phyloP scores from a whole-genome alignment of 129 eudicot genomes.

The Silybum marianum region DNA sequence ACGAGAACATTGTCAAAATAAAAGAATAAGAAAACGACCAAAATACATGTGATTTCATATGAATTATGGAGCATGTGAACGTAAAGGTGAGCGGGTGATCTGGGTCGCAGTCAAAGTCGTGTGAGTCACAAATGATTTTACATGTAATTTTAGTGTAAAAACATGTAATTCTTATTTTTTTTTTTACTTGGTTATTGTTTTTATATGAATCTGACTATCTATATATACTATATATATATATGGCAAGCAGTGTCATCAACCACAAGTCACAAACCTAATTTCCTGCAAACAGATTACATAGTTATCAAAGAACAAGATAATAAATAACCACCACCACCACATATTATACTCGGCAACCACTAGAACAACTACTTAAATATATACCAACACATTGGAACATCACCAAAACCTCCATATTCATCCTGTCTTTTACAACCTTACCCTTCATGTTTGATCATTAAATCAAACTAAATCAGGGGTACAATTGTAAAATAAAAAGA shows the following conservation, averaged over 20 bases:
- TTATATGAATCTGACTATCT: too few species aligned
- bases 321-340: background rate
- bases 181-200: too few species aligned
- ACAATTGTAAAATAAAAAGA: background rate
- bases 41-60: too few species aligned
- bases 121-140: too few species aligned
- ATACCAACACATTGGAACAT: background rate
- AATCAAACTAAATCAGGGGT: background rate
- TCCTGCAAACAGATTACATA: background rate
- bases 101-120: too few species aligned
- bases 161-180: too few species aligned
- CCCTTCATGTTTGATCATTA: background rate
- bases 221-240: too few species aligned
- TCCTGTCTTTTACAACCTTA: background rate
- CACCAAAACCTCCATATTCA: conserved; percentile 2
- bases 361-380: background rate
- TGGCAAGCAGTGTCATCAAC: background rate
- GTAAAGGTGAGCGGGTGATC: too few species aligned
- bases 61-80: too few species aligned
- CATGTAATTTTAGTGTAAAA: too few species aligned
- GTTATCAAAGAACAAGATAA: background rate
- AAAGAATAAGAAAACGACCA: too few species aligned
- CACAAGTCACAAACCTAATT: background rate
- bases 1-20: too few species aligned
- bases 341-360: background rate